Conservation (phyloP, 2,329 filamentous ascomycete species). For the Cladobotryum mycophilum region DNA sequence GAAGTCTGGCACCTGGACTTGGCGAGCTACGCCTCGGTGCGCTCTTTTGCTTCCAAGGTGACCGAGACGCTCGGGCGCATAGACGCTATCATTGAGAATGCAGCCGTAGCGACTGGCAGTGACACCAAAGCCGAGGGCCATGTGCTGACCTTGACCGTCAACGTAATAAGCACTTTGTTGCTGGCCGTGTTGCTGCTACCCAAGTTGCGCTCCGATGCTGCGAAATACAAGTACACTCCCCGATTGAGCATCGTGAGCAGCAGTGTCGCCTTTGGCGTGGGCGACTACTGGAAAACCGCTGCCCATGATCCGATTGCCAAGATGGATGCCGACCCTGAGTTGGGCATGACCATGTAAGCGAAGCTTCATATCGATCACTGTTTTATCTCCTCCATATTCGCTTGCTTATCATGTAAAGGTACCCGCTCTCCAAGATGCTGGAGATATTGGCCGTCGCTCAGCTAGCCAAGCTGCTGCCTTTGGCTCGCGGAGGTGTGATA, state of each 20-base stretch:
- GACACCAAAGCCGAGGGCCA: conserved; percentile 30
- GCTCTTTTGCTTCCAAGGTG: conserved; percentile 28
- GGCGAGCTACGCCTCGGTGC: conserved; percentile 27
- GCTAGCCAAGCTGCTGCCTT: no score
- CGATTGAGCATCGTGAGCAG: conserved; percentile 28
- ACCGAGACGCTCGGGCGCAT: conserved; percentile 29
- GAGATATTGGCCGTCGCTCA: no score
- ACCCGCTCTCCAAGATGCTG: no score
- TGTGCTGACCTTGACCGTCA: conserved; percentile 39
- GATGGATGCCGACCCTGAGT: no score
- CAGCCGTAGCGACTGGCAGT: conserved; percentile 18
- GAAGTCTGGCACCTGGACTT: conserved; percentile 43
- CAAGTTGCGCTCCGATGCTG: conserved; percentile 18
- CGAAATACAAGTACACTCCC: conserved; percentile 25
- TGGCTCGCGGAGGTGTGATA: no score
- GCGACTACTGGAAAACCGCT: no score
- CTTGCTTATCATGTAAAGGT: no score
- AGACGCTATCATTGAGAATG: conserved; percentile 39
- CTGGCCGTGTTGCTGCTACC: conserved; percentile 39
- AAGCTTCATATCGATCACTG: no score
- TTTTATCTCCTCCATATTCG: no score
- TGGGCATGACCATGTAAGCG: no score
- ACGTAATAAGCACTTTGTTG: conserved; percentile 42
- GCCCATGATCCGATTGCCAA: no score
- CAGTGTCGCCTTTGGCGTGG: conserved; percentile 27